These are phyloP conservation scores for Coniochaeta sp. DNA, from an alignment of 2,329 filamentous ascomycete genomes.

Conservation along the genomic window DNA sequence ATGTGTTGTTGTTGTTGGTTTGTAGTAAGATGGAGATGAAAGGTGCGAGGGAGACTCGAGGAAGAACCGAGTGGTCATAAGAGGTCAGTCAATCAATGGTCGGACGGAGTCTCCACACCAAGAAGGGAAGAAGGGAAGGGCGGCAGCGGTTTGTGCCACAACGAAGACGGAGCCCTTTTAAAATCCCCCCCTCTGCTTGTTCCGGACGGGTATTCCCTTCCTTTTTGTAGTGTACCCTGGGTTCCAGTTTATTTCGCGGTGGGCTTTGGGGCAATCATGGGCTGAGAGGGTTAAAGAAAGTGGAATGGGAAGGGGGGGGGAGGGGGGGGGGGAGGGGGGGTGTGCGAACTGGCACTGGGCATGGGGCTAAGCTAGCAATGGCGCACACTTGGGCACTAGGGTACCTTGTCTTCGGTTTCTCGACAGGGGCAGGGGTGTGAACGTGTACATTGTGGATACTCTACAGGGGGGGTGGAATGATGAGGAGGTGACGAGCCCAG, in stretches of 20 bases:
- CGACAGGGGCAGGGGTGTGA: neutral
- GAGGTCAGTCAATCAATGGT: too few relatives aligned
- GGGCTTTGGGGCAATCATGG: neutral
- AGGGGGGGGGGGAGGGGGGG: neutral
- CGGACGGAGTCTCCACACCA: too few relatives aligned
- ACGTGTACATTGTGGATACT: neutral
- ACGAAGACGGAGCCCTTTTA: conserved; percentile 1
- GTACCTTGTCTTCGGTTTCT: conserved; percentile 1
- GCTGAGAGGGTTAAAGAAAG: neutral
- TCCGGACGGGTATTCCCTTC: conserved; percentile 1
- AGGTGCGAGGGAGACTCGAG: neutral
- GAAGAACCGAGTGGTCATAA: neutral
- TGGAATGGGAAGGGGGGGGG: too few relatives aligned
- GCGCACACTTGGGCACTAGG: neutral
- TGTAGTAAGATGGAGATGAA: neutral
- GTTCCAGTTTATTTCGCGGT: neutral
- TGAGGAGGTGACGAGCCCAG: neutral
- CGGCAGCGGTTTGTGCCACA: conserved; percentile 1
- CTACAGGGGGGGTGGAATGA: neutral
- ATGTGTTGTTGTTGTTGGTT: neutral
- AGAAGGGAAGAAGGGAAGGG: neutral
- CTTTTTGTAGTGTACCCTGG: neutral
- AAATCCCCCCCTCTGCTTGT: neutral
- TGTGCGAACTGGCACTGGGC: neutral
- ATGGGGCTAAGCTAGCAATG: neutral